Base-by-base conservation (phyloP, 208 protist genomes). In the Leishmania arabica region DNA sequence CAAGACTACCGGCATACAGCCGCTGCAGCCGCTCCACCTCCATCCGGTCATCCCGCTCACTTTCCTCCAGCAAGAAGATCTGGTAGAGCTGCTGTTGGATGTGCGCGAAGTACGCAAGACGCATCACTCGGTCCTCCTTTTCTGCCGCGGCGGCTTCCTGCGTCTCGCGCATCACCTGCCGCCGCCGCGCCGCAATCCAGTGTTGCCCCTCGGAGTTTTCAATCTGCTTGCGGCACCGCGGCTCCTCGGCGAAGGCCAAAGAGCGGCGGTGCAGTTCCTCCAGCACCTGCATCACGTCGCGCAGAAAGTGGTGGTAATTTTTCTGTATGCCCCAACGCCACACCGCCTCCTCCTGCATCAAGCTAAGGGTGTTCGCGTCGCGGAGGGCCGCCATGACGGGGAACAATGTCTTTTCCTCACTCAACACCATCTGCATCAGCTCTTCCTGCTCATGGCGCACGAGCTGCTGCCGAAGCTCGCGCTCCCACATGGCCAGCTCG, bases 21-120 rank as follows among this genome's bases (percentile, higher is more conserved):
- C 84, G 79, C 74, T 87, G 79, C 77, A 80, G 60, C n/a, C 84
- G 66, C 64, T 87, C 79, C 47, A 87, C 71, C 21, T 83, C 76
- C 84, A 84, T 84, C 1, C 84, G 78, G 34, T 45, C 79, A 0
- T 51, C 71, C 21, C 62, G 74, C 75, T 87, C 84, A 15, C 77
- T 34, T 31, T 83, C 73, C 69, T 77, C 80, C 7, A 87, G 56
- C 34, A 87, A 56, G 49, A 84, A 84, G 31, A 83, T 68, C 47
- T 87, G 84, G 51, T 82, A 81, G 24, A 68, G 77, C 42, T 85
- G 82, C 54, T 81, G 82, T 74, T 85, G 82, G 4, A 85, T 5
- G 51, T 78, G 62, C 49, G 51, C n/a, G 15, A 78, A 80, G 77
- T 85, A 75, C 24, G 82, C 82, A 2, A 85, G 77, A 7, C 77